Evolutionary conservation across 805 yeast species (phyloP).

Genomic region (Starmerella etchellsii): DNA sequence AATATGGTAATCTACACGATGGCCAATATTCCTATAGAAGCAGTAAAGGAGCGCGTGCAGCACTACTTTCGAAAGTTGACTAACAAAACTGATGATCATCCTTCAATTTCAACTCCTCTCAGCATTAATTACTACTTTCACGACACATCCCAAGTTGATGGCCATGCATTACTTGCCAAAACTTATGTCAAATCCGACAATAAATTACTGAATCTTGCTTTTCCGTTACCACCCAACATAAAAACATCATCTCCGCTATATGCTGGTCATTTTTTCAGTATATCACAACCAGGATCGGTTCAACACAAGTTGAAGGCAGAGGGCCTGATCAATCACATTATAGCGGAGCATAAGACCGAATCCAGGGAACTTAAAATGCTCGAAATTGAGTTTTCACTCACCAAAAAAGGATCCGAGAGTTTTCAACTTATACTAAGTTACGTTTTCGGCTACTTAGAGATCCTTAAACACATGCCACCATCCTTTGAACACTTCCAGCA

Average conservation of each 20-base stretch:
- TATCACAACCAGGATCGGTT: neutral
- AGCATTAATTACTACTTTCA: no score
- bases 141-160: no score
- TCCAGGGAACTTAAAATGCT: neutral
- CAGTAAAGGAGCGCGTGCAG: no score
- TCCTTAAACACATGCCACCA: neutral
- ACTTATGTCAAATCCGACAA: neutral
- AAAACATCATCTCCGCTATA: neutral
- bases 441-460: neutral
- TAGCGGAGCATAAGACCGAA: neutral
- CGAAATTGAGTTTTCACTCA: neutral
- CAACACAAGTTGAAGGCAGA: neutral
- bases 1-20: no score
- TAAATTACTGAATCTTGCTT: neutral
- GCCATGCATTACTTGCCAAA: neutral
- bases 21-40: no score
- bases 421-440: neutral
- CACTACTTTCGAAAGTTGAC: neutral
- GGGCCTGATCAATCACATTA: neutral
- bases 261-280: neutral
- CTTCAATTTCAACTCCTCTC: no score
- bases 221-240: neutral
- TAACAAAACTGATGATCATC: neutral
- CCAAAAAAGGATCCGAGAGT: neutral
- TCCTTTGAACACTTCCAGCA: neutral